These are phyloP conservation scores for Candida dubliniensis DNA, from an alignment of 1,139 yeast genomes.

Conservation along the genomic window DNA sequence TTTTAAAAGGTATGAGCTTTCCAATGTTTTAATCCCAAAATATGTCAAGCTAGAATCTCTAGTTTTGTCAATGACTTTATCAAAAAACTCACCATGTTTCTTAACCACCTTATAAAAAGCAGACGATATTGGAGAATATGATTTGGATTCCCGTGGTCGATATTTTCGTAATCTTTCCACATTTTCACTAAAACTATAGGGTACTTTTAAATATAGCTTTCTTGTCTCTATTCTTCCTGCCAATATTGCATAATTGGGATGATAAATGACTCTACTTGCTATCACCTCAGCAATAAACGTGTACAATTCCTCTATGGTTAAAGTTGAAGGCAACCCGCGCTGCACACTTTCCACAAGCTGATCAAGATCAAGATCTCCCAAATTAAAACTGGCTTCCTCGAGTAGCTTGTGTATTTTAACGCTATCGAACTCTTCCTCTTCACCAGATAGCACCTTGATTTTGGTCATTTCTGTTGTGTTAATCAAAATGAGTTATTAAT, in stretches of 20 bases:
- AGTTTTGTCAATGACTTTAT: slow-evolving; percentile 33
- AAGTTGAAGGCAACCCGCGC: slow-evolving; percentile 33
- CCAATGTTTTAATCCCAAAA: slow-evolving; percentile 55
- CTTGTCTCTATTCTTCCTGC: slow-evolving; percentile 48
- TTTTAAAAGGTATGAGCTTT: slow-evolving; percentile 45
- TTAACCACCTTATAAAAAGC: slow-evolving; percentile 30
- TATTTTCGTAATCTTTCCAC: slow-evolving; percentile 22
- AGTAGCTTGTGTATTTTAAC: slow-evolving; percentile 18
- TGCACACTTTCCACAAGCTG: slow-evolving; percentile 23
- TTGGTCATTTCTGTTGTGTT: neutral
- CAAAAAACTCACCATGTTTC: slow-evolving; percentile 32
- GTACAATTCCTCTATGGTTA: slow-evolving; percentile 33
- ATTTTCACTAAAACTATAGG: slow-evolving; percentile 35
- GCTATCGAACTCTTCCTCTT: slow-evolving; percentile 16
- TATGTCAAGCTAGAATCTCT: slow-evolving; percentile 47
- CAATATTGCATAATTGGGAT: slow-evolving; percentile 47
- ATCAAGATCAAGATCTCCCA: slow-evolving; percentile 26
- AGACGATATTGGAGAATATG: slow-evolving; percentile 23
- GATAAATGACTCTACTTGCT: slow-evolving; percentile 45
- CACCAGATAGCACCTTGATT: slow-evolving; percentile 8
- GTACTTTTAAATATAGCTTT: slow-evolving; percentile 30
- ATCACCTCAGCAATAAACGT: slow-evolving; percentile 43
- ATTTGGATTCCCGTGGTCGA: slow-evolving; percentile 17
- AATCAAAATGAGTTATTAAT: neutral
- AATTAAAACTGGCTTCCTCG: slow-evolving; percentile 17